Percentiles rank a stretch among this genome's conserved stretches.
phyloP scores from a whole-genome alignment of 208 protist species.

The Phytomonas francai region DNA sequence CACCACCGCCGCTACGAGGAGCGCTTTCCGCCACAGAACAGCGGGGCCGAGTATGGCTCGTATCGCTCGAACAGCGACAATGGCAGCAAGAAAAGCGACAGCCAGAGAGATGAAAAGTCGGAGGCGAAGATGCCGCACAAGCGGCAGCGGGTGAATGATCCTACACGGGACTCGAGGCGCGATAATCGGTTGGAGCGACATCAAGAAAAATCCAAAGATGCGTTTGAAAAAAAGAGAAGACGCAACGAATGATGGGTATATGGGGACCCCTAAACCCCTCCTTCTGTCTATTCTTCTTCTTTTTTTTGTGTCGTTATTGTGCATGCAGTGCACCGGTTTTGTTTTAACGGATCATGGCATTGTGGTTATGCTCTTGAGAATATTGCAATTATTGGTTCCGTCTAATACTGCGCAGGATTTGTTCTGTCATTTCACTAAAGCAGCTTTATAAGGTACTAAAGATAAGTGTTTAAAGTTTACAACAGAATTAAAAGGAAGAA shows the following conservation, averaged over 20 bases:
- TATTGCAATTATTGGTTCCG: background rate
- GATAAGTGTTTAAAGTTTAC: background rate
- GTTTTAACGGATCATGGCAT: background rate
- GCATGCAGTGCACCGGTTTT: background rate
- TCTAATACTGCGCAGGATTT: background rate
- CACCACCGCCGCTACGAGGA: slow-evolving; percentile 4
- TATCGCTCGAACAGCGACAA: background rate
- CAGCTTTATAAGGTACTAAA: background rate
- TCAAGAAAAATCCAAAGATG: background rate
- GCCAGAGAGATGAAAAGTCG: background rate
- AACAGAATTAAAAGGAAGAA: background rate
- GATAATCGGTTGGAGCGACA: background rate
- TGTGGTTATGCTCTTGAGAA: background rate
- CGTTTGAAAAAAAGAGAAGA: background rate
- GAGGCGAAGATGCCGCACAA: background rate
- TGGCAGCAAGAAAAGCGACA: slow-evolving; percentile 6
- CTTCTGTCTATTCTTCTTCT: background rate
- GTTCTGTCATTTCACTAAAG: background rate
- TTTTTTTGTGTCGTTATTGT: no score
- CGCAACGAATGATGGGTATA: background rate
- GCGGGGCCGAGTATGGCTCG: background rate
- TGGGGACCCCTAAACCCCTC: background rate
- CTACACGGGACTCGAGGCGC: background rate
- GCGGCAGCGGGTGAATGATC: background rate
- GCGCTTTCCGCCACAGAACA: background rate